These are phyloP conservation scores for Brettanomyces bruxellensis DNA, from an alignment of 805 yeast species.

Conservation along the genomic window DNA sequence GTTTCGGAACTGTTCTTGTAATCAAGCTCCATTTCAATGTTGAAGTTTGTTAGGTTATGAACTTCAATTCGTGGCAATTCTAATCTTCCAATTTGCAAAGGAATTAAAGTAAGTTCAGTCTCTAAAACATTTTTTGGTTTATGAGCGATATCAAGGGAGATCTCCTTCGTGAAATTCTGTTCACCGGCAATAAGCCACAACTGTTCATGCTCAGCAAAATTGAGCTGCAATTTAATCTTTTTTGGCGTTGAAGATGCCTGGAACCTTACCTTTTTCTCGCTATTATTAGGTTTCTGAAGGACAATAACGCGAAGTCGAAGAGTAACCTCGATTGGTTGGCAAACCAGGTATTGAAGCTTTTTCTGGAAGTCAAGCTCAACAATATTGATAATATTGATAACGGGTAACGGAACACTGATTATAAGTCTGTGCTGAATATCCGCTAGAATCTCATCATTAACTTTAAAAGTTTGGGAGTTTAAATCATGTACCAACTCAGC, in stretches of 20 bases:
- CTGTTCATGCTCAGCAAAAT: constrained; percentile 32
- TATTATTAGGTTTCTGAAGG: constrained; percentile 10
- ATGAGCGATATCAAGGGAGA: constrained; percentile 9
- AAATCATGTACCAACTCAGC: constrained; percentile 6
- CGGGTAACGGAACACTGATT: constrained; percentile 57
- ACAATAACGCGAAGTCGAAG: constrained; percentile 28
- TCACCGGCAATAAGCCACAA: constrained; percentile 78
- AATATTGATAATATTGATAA: constrained; percentile 49
- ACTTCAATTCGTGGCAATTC: constrained; percentile 55
- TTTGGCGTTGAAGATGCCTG: constrained; percentile 5
- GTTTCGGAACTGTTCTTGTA: constrained; percentile 62
- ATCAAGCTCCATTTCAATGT: constrained; percentile 48
- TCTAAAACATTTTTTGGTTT: constrained; percentile 6
- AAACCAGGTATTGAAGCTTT: constrained; percentile 43
- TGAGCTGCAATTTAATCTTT: constrained; percentile 15
- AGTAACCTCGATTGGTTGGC: constrained; percentile 46
- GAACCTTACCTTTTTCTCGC: constrained; percentile 23
- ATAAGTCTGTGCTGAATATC: constrained; percentile 7
- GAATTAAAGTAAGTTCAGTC: constrained; percentile 47
- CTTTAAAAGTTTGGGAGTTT: constrained; percentile 1
- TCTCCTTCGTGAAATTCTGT: constrained; percentile 36
- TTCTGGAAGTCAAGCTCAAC: constrained; percentile 36
- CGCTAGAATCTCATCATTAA: constrained; percentile 3
- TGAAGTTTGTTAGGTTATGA: constrained; percentile 21
- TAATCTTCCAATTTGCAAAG: constrained; percentile 68